Base-by-base conservation (phyloP, 805 yeast genomes). In the Suhomyces sp. region DNA sequence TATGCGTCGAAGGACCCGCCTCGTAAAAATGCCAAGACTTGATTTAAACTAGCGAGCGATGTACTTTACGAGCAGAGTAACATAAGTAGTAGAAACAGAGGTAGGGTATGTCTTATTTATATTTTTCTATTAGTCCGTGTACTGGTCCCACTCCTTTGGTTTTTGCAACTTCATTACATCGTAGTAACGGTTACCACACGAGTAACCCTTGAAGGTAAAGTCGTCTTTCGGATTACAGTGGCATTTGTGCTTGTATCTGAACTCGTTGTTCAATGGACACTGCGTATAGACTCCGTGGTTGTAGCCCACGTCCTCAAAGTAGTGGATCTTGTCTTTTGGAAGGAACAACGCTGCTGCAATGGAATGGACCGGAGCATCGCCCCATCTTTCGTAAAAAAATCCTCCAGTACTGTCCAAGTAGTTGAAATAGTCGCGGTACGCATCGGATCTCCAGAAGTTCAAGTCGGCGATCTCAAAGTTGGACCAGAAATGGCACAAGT, bases 331-430 rank as follows among this genome's bases (percentile, higher is more conserved):
- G 57, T 81, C 83, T 65, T 80, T 82, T 50, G 87, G 83, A 65
- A 89, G 67, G 71, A 90, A 87, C 55, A 90, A 73, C 2, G 94
- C 75, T 12, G 89, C 96, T 21, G 94, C 97, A 62, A 89, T 84
- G 4, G 96, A 87, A 68, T 89, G 97, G 43, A 89, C 86, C 31
- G 97, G 97, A 20, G 96, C 96, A 69, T 89, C 97, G 59, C 96
- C 96, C 97, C 96, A 89, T 71, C 96, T 80, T 74, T 87, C 91
- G 68, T 89, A 90, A 73, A 87, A 90, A 73, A 90, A 90, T 6
- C 96, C 96, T 64, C 97, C 96, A 4, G 85, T 80, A 53, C 80
- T 67, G 68, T 90, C 96, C 62, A 90, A 79, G 60, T 79, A 75
- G 12, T 87, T 86, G 60, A 90, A 90, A 67, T 85, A 90, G 49